These are phyloP conservation scores for Cruciata laevipes DNA, from an alignment of 257 asterid species.

Conservation along the genomic window DNA sequence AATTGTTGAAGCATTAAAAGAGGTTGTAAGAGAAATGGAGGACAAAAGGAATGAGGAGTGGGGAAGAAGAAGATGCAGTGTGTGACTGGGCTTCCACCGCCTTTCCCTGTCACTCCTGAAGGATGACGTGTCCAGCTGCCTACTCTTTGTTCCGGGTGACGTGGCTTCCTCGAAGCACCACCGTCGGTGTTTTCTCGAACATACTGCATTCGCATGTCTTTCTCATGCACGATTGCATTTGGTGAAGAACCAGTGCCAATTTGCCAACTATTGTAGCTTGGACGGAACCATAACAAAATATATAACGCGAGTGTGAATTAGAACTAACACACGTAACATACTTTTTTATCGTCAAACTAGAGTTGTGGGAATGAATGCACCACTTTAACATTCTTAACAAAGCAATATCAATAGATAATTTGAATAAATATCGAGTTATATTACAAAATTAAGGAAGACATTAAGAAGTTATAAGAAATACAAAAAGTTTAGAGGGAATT, in stretches of 20 bases:
- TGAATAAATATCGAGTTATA: too few species aligned
- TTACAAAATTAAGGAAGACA: too few species aligned
- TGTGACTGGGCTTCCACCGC: not conserved
- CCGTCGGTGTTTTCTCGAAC: not conserved
- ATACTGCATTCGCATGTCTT: not conserved
- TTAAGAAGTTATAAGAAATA: too few species aligned
- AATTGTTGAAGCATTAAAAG: not conserved
- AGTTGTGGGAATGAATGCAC: too few species aligned
- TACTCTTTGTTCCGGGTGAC: not conserved
- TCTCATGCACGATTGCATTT: not conserved
- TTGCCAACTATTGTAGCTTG: too few species aligned
- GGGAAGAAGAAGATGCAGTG: not conserved
- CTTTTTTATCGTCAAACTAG: too few species aligned
- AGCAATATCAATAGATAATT: too few species aligned
- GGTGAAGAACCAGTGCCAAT: not conserved
- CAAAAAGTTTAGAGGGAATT: too few species aligned
- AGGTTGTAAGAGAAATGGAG: not conserved
- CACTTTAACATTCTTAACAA: too few species aligned
- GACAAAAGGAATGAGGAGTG: not conserved
- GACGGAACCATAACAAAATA: too few species aligned
- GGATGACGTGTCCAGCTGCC: not conserved
- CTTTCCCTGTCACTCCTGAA: constrained; percentile 4
- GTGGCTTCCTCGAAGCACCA: constrained; percentile 11
- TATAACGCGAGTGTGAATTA: too few species aligned
- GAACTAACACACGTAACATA: too few species aligned